Evolutionary conservation across 106 monocot genomes (phyloP).

Genomic region (Dioscorea zingiberensis): DNA sequence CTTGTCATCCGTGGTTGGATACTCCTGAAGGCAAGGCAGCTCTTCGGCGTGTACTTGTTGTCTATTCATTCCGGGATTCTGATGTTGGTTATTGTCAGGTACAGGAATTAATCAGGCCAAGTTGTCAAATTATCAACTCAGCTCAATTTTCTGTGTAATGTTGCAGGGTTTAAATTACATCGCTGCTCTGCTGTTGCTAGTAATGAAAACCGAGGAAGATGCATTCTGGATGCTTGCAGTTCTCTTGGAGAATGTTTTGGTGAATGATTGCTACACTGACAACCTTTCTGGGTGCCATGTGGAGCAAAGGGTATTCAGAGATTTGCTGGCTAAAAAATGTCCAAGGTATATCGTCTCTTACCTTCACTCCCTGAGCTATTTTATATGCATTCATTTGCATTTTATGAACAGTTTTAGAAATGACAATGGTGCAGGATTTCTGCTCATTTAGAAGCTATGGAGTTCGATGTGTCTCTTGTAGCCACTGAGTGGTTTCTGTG

Average conservation of each 20-base stretch:
- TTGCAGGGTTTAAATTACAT: conserved; percentile 95
- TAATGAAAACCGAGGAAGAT: conserved; percentile 95
- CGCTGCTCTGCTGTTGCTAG: conserved; percentile 81
- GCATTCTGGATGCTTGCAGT: conserved; percentile 99
- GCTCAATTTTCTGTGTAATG: conserved; percentile 3
- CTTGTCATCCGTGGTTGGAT: conserved; percentile 89
- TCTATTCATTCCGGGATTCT: conserved; percentile 95
- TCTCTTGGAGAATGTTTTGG: conserved; percentile 90
- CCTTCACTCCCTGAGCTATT: too few relatives aligned
- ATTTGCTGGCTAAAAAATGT: conserved; percentile 87
- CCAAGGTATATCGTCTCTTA: conserved; percentile 58
- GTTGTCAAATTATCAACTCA: too few relatives aligned
- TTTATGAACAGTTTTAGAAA: not conserved
- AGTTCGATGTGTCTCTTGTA: conserved; percentile 88
- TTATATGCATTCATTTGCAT: too few relatives aligned
- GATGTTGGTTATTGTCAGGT: conserved; percentile 99
- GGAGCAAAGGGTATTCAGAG: conserved; percentile 95
- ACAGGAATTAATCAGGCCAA: not conserved
- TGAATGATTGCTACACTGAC: conserved; percentile 90
- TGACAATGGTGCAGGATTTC: conserved; percentile 58
- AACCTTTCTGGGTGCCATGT: conserved; percentile 98
- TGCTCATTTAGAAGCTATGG: conserved; percentile 77
- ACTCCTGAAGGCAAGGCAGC: conserved; percentile 83
- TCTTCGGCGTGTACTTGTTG: conserved; percentile 95
- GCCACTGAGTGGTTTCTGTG: conserved; percentile 97